These are phyloP conservation scores for Pythium dissotocum DNA, from an alignment of 352 stramenopile genomes.

Conservation along the genomic window DNA sequence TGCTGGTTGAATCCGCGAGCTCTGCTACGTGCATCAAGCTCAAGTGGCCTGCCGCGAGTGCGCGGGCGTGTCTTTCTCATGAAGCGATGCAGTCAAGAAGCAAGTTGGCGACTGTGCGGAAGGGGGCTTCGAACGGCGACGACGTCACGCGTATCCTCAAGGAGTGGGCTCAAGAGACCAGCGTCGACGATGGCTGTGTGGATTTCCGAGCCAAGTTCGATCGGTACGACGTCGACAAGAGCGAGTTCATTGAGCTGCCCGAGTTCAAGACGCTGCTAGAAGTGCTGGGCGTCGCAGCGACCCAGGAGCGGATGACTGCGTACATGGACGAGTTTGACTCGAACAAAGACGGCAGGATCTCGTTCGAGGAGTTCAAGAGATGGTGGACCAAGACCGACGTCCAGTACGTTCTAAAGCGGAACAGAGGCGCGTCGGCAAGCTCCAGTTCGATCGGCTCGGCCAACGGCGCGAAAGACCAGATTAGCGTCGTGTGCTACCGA, in stretches of 20 bases:
- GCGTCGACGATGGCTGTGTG: constrained; percentile 65
- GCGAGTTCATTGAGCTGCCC: constrained; percentile 75
- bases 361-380: constrained; percentile 81
- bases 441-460: background rate
- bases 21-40: constrained; percentile 41
- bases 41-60: constrained; percentile 47
- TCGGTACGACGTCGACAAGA: constrained; percentile 72
- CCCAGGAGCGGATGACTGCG: constrained; percentile 75
- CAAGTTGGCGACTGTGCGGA: constrained; percentile 31
- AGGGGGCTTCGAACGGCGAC: constrained; percentile 48
- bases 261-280: constrained; percentile 86
- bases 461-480: constrained; percentile 31
- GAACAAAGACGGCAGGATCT: constrained; percentile 82
- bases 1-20: constrained; percentile 33
- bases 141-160: constrained; percentile 75
- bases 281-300: constrained; percentile 82
- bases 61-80: constrained; percentile 47
- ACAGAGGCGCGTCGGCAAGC: constrained; percentile 27
- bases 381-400: constrained; percentile 88
- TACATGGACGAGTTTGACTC: constrained; percentile 85
- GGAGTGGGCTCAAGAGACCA: constrained; percentile 82
- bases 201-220: constrained; percentile 78
- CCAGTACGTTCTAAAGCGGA: constrained; percentile 84
- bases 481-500: constrained; percentile 75
- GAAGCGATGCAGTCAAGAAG: constrained; percentile 43